Evolutionary conservation across 176 grass and related monocot species (phyloP).

Genomic region (Urochloa ruziziensis): DNA sequence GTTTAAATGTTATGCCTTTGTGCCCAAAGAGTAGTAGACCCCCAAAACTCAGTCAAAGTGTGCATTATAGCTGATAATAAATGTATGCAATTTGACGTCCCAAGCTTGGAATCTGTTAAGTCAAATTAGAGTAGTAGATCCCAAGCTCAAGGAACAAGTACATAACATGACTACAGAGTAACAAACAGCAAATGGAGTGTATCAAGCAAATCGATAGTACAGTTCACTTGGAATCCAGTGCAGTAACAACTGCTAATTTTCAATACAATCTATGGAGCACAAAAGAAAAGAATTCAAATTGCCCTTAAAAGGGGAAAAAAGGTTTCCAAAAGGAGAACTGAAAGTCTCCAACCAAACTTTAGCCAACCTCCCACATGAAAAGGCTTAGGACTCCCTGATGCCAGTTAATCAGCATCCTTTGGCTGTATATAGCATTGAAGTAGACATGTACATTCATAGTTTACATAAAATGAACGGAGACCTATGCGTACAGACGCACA

Average conservation of each 20-base stretch:
- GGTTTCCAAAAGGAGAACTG: neutral
- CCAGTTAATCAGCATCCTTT: neutral
- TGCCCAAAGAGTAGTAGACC: neutral
- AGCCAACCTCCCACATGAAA: neutral
- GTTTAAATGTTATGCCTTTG: neutral
- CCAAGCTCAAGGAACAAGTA: constrained; percentile 13
- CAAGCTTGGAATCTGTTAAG: too few species aligned
- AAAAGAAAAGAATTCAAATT: neutral
- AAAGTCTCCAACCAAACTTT: neutral
- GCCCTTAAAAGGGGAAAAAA: neutral
- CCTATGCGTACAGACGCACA: neutral
- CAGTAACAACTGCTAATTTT: neutral
- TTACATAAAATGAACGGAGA: neutral
- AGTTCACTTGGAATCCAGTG: neutral
- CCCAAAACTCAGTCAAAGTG: neutral
- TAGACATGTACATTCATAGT: neutral
- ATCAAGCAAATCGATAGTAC: neutral
- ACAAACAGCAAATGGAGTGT: neutral
- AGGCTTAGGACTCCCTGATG: neutral
- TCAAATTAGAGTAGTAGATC: too few species aligned
- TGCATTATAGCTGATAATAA: neutral
- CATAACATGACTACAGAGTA: neutral
- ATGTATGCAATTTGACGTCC: neutral
- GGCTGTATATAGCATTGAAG: neutral
- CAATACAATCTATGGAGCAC: neutral